Evolutionary conservation across 75 land plant species (phyloP).

Genomic region (Selaginella moellendorffii): DNA sequence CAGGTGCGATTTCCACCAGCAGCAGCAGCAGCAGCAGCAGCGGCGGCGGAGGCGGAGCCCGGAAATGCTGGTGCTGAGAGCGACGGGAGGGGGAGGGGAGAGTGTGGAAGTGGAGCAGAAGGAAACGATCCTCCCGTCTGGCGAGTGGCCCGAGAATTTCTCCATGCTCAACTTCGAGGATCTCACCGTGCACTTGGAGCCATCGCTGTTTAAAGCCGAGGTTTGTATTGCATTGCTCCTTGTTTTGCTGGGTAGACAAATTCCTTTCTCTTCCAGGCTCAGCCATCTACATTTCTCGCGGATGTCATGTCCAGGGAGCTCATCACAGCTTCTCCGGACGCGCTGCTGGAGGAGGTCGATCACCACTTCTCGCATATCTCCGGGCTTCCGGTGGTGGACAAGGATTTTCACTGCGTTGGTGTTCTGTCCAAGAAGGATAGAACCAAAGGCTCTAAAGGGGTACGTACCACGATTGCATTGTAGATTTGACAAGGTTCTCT

Average conservation of each 20-base stretch:
- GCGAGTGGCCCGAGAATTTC: constrained; percentile 75
- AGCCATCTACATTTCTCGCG: constrained; percentile 34
- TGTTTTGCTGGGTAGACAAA: too few relatives aligned
- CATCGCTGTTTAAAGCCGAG: constrained; percentile 38
- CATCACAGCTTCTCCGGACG: constrained; percentile 34
- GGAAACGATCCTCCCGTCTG: constrained; percentile 33
- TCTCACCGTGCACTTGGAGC: constrained; percentile 37
- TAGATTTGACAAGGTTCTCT: not conserved
- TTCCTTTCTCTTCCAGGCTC: too few relatives aligned
- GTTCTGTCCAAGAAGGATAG: constrained; percentile 54
- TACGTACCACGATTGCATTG: not conserved
- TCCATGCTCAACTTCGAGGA: constrained; percentile 58
- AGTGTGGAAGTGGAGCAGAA: not conserved
- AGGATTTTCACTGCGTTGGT: constrained; percentile 37
- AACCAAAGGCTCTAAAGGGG: constrained; percentile 37
- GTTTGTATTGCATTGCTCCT: constrained; percentile 7
- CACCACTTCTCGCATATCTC: constrained; percentile 31
- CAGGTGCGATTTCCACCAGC: too few relatives aligned
- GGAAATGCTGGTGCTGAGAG: too few relatives aligned
- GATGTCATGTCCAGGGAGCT: constrained; percentile 52
- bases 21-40: too few relatives aligned
- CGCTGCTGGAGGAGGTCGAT: constrained; percentile 40
- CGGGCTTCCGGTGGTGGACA: constrained; percentile 54
- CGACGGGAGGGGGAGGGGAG: not conserved
- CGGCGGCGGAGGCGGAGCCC: too few relatives aligned